Evolutionary conservation across 139 green algal genomes (phyloP), one percentile per base, ranked within the genome.

Genomic region (Picochlorum sp.): DNA sequence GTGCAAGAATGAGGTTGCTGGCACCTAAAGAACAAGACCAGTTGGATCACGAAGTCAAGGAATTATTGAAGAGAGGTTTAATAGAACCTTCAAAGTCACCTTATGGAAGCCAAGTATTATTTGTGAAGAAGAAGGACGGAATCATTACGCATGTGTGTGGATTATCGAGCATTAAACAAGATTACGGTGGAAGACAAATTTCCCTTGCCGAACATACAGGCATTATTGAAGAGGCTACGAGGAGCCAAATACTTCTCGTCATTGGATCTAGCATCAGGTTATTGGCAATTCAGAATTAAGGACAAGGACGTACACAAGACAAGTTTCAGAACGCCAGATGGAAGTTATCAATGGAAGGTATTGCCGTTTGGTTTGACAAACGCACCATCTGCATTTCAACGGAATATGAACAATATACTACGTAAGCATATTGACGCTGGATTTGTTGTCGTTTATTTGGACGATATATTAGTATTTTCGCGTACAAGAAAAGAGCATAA

Each of bases 391-490:
- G 81, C 80, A 2, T 88, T 88, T 60, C 71, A 80, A 32, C 18
- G 41, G 14, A 14, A 77, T 5, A 85, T 88, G 77, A 79, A 86
- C 45, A n/a, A 67, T n/a, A 56, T 83, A 2, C 68, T 89, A 4
- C 26, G 24, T 4, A 44, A 62, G 0, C 69, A 49, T 20, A 45
- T 81, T 15, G 49, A 68, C 16, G 63, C 79, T 9, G 21, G 79
- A 38, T 86, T 76, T 55, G 61, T 82, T 13, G 26, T 82, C 0
- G 64, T 84, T 4, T 91, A 88, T 58, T 38, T 89, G 2, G 81
- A 88, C 71, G 85, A 92, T 57, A 80, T 88, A 10, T 34, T 85
- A 0, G 54, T 88, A 1, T 87, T 72, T 41, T 70, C n/a, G 4
- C 77, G 67, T 50, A 73, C 50, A 2, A 5, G 23, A 6, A 72